phyloP scores from a whole-genome alignment of 192 early-diverging fungal genomes.

The Linnemannia zychae region DNA sequence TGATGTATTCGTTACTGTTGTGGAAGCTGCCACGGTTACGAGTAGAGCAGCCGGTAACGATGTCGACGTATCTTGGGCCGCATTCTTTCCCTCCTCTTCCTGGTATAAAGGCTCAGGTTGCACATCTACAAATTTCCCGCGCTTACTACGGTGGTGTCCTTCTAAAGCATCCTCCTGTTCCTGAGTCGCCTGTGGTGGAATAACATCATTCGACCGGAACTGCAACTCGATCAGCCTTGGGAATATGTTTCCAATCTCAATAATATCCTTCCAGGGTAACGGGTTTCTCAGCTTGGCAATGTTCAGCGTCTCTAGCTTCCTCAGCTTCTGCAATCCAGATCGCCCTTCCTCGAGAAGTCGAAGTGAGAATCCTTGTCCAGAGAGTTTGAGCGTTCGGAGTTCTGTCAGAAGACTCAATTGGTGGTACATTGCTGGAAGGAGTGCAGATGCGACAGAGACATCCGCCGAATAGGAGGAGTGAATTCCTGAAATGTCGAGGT shows the following conservation, averaged over 20 bases:
- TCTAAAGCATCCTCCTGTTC: neutral
- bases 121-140: neutral
- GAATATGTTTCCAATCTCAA: slow-evolving; percentile 44
- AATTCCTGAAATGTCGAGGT: slow-evolving; percentile 50
- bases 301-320: slow-evolving; percentile 18
- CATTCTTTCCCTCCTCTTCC: neutral
- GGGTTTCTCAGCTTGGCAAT: slow-evolving; percentile 22
- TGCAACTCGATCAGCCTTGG: slow-evolving; percentile 30
- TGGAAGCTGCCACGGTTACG: too few relatives aligned
- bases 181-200: slow-evolving; percentile 21
- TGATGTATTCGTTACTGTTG: neutral
- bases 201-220: slow-evolving; percentile 35
- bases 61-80: neutral
- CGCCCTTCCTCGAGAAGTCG: slow-evolving; percentile 23
- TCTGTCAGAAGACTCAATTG: slow-evolving; percentile 20
- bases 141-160: neutral
- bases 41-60: neutral
- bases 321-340: slow-evolving; percentile 7
- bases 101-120: slow-evolving; percentile 4
- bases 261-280: slow-evolving; percentile 30
- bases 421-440: slow-evolving; percentile 34
- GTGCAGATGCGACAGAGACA: neutral
- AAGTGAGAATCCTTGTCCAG: slow-evolving; percentile 36
- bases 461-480: slow-evolving; percentile 22
- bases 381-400: slow-evolving; percentile 23